Base-by-base conservation (phyloP, 2,329 filamentous ascomycete genomes). In the Colletotrichum destructivum region DNA sequence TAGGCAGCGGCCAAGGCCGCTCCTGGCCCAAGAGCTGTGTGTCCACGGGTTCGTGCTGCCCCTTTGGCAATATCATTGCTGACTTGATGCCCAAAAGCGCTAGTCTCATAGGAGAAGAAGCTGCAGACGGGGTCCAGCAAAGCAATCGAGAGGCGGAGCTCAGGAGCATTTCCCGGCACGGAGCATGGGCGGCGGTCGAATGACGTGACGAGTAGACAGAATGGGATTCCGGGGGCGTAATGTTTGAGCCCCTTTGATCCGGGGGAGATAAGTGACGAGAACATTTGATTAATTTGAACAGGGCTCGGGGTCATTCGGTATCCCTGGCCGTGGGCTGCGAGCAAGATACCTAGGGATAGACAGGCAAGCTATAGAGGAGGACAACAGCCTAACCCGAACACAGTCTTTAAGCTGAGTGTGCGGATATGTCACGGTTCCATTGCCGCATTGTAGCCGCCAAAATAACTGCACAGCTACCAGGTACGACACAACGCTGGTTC, bases 231-330 rank as follows among this genome's bases (percentile, higher is more conserved):
- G 60, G 38, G 59, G 18, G 47, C 7, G 59, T 69, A 23, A 38
- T n/a, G 60, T 63, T 71, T 16, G 38, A 54, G 44, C 69, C 57
- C 65, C 59, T 60, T 71, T 47, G 49, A 68, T 64, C 65, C 23
- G 65, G 59, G 59, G 52, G 65, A 71, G 66, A 55, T 64, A 60
- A 16, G 59, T 60, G 59, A 63, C 59, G 31, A 49, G 59, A 60
- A 52, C 13, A 38, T 46, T 59, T 64, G 59, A 60, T 40, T 38
- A 66, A 71, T 63, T 15, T 35, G 21, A 54, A 47, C 44, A 35
- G 51, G 56, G 44, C 46, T 40, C 38, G 26, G 35, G 26, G 44
- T 15, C 23, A 26, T 38, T 51, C 8, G 44, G 18, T 44, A 51
- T 18, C 68, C 68, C 57, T 68, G 57, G 21, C 18, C 21, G 57